Evolutionary conservation across 768 basidiomycete species (phyloP).

Genomic region (Tulasnella sp.): DNA sequence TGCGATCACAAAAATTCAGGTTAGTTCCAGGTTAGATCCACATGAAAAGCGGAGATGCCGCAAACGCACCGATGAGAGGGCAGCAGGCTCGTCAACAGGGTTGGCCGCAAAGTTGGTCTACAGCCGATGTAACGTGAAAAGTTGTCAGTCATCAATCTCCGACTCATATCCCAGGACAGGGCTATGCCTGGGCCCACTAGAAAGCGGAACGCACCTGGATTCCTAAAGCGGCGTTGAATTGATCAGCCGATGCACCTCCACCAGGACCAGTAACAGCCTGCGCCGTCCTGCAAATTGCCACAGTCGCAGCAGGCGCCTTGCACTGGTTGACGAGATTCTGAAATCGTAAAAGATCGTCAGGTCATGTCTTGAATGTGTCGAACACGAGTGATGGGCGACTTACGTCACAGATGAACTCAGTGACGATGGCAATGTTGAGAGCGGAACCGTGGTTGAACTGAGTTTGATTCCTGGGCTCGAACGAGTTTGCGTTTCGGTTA

Average conservation of each 20-base stretch:
- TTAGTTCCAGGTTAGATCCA: no score
- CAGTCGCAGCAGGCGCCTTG: no score
- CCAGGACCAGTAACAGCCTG: neutral
- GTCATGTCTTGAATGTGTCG: no score
- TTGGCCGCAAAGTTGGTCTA: neutral
- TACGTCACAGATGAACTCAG: no score
- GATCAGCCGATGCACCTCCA: neutral
- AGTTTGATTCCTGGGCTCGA: conserved; percentile 8
- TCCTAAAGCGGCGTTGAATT: conserved; percentile 13
- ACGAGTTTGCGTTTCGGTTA: conserved; percentile 10
- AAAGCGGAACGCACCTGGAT: neutral
- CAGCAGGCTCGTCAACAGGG: neutral
- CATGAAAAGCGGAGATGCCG: neutral
- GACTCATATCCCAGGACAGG: no score
- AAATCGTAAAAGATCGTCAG: no score
- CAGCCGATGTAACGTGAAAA: neutral
- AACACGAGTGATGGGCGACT: no score
- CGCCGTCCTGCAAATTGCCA: neutral
- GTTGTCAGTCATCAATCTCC: neutral
- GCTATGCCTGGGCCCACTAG: neutral
- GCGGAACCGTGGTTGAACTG: conserved; percentile 15
- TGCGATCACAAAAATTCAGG: no score
- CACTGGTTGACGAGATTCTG: no score
- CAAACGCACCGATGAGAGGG: no score
- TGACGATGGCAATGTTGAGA: neutral